These are phyloP conservation scores for Pecoramyces ruminantium DNA, from an alignment of 192 early-diverging fungal genomes.

Conservation along the genomic window DNA sequence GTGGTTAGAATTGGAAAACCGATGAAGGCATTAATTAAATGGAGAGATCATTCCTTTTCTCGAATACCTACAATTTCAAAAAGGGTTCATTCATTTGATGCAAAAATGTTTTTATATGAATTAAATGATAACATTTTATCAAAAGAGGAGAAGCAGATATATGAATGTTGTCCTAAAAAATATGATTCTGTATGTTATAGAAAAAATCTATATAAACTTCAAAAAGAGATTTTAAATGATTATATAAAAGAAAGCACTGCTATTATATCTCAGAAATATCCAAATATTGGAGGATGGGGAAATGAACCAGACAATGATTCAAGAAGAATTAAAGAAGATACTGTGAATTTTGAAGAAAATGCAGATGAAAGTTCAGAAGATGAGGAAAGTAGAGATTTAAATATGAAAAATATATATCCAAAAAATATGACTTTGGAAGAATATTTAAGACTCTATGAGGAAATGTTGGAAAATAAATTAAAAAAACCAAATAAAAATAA, in stretches of 20 bases:
- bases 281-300: not conserved
- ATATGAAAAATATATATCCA: not conserved
- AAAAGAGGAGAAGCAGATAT: not conserved
- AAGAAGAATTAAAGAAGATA: not conserved
- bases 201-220: not conserved
- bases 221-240: not conserved
- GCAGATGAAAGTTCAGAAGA: not conserved
- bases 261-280: not conserved
- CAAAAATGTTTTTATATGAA: not conserved
- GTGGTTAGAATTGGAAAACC: not conserved
- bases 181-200: not conserved
- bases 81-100: not conserved
- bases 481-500: not conserved
- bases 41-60: not conserved
- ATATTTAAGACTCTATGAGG: not conserved
- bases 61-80: not conserved
- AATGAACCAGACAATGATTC: not conserved
- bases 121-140: not conserved
- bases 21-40: not conserved
- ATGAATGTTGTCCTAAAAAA: not conserved
- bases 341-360: not conserved
- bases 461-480: not conserved
- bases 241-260: not conserved
- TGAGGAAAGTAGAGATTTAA: not conserved
- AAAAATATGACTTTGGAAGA: not conserved